Percentiles rank a stretch among this genome's conserved stretches.
phyloP scores from a whole-genome alignment of 208 protist species.

The Trypanosoma brucei region DNA sequence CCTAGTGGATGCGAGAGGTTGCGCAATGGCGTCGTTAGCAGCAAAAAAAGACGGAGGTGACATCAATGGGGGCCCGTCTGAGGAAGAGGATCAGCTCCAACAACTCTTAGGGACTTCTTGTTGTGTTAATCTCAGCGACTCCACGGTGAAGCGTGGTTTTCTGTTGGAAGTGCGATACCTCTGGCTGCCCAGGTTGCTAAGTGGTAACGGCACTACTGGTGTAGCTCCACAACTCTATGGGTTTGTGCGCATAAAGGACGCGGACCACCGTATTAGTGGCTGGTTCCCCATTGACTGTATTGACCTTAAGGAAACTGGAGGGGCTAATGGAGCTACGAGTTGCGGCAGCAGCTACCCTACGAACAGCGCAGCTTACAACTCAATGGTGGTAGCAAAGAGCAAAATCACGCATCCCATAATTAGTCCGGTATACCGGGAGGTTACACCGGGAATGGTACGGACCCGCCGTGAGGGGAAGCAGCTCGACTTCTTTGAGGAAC shows the following conservation, averaged over 20 bases:
- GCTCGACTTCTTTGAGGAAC: conserved; percentile 81
- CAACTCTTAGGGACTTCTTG: conserved; percentile 24
- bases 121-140: conserved; percentile 15
- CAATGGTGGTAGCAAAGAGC: neutral
- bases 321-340: too few relatives aligned
- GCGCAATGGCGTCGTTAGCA: neutral
- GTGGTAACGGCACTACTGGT: neutral
- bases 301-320: conserved; percentile 32
- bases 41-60: neutral
- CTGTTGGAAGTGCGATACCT: conserved; percentile 68
- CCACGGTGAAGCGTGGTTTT: conserved; percentile 14
- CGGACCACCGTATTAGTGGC: conserved; percentile 68
- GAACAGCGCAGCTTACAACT: neutral
- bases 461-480: conserved; percentile 48
- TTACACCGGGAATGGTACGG: conserved; percentile 74
- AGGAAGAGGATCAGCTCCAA: neutral
- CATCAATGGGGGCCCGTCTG: neutral
- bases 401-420: conserved; percentile 30
- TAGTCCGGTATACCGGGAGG: conserved; percentile 57
- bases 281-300: conserved; percentile 65
- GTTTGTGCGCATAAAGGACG: conserved; percentile 76
- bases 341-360: neutral
- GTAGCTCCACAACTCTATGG: conserved; percentile 34
- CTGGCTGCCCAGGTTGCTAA: conserved; percentile 29
- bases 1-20: too few relatives aligned